Evolutionary conservation across 2,329 filamentous ascomycete species (phyloP), one percentile per base, ranked within the genome.

Genomic region (Cadophora luteo-olivacea): DNA sequence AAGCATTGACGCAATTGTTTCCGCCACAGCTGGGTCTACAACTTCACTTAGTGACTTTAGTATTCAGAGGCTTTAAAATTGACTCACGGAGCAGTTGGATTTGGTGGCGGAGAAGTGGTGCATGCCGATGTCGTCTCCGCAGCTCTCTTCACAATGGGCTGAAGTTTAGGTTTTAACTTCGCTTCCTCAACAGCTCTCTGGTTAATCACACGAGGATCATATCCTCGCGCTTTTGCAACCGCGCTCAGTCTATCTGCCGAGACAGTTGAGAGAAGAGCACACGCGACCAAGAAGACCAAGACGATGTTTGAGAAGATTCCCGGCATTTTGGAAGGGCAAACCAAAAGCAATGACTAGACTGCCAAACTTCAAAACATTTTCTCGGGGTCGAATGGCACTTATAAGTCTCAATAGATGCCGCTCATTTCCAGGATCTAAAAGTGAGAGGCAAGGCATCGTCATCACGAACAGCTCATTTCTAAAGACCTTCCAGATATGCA

Each of bases 1-100:
- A 66, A 38, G 54, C 64, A 52, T 66, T 66, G 64, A 54, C 55
- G n/a, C 64, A 66, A 25, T 66, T 66, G 8, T 66, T 66, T 16
- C 64, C 64, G 36, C 64, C 64, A 45, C 64, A 66, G 55, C 64
- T 66, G 2, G 64, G 55, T 38, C 64, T 66, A 58, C 22, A 4
- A 32, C 16, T 2, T 16, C 55, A n/a, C 11, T 66, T 22, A 32
- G 33, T 41, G 16, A 16, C 61, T 24, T 24, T 36, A 11, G 22
- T 1, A 38, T n/a, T 12, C 25, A 1, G 25, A 11, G 33, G 1
- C 5, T 36, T n/a, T 16, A 45, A n/a, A 22, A 7, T 52, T 5
- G 16, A 25, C 64, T 61, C 38, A 66, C 64, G 64, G 64, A 33
- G 64, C 41, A 51, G 64, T 66, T 41, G 64, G 45, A 24, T 61